These are phyloP conservation scores for Volvariella surrecta DNA, from an alignment of 1,284 basidiomycete species.

Conservation along the genomic window DNA sequence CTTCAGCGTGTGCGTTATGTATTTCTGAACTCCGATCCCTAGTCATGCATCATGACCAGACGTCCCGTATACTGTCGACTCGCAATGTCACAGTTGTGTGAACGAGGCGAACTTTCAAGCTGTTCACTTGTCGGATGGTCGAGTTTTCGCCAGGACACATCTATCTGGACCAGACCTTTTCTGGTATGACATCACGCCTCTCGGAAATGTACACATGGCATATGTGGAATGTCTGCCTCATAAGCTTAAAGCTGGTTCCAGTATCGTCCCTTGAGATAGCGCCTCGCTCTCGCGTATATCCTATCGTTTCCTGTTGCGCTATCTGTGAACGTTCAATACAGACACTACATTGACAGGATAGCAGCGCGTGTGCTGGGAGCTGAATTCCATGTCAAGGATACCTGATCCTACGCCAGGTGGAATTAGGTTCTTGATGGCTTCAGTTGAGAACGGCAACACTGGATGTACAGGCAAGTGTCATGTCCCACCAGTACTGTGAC, in stretches of 20 bases:
- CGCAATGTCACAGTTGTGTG: too few relatives aligned
- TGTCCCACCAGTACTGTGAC: too few relatives aligned
- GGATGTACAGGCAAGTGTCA: conserved; percentile 21
- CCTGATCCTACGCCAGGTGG: conserved; percentile 21
- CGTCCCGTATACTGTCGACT: too few relatives aligned
- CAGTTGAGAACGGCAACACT: conserved; percentile 18
- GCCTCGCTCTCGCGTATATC: conserved; percentile 11
- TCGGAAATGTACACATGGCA: conserved; percentile 10
- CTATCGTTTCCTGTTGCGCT: conserved; percentile 21
- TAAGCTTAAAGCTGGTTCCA: too few relatives aligned
- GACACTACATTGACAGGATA: conserved; percentile 14
- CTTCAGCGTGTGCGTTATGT: too few relatives aligned
- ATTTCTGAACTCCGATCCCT: too few relatives aligned
- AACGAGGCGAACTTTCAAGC: too few relatives aligned
- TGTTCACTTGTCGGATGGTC: too few relatives aligned
- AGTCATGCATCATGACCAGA: too few relatives aligned
- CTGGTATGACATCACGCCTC: conserved; percentile 15
- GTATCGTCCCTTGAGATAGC: too few relatives aligned
- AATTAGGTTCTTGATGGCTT: conserved; percentile 19
- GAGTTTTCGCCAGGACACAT: conserved; percentile 21
- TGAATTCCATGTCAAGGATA: conserved; percentile 18
- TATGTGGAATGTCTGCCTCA: neutral
- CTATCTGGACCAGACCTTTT: conserved; percentile 17
- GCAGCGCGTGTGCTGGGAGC: conserved; percentile 24
- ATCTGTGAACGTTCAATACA: conserved; percentile 13